These are phyloP conservation scores for Pseudotulostoma volvatum DNA, from an alignment of 495 filamentous ascomycete species.

Conservation along the genomic window DNA sequence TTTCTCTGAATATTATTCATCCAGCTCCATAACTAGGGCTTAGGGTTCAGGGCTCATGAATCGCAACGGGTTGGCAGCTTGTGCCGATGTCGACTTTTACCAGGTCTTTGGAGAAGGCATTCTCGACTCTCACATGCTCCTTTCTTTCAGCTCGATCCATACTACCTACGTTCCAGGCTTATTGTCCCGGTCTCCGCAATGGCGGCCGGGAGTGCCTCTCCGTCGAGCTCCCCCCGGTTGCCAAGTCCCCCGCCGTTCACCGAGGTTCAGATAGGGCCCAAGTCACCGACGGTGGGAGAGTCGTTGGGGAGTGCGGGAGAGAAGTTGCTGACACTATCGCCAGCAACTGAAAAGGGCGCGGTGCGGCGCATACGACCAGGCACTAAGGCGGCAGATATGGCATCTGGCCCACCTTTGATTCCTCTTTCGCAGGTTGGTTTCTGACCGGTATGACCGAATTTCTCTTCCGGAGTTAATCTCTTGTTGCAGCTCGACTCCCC, in stretches of 20 bases:
- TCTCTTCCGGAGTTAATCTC: neutral
- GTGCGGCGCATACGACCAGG: slow-evolving; percentile 80
- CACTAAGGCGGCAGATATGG: slow-evolving; percentile 79
- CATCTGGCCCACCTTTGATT: slow-evolving; percentile 73
- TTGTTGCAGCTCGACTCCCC: slow-evolving; percentile 65
- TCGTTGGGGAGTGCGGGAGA: slow-evolving; percentile 26
- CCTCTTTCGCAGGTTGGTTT: slow-evolving; percentile 58
- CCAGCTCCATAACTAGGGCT: too few species aligned
- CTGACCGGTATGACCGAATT: neutral
- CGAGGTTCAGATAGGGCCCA: slow-evolving; percentile 76
- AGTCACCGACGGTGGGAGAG: slow-evolving; percentile 53
- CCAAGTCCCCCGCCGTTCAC: slow-evolving; percentile 80
- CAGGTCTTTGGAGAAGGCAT: too few species aligned
- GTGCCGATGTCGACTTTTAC: too few species aligned
- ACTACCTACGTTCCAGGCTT: too few species aligned
- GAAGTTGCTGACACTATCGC: slow-evolving; percentile 22
- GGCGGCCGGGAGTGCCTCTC: slow-evolving; percentile 41
- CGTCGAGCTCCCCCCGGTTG: slow-evolving; percentile 69
- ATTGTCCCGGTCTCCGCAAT: slow-evolving; percentile 17
- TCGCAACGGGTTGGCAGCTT: too few species aligned
- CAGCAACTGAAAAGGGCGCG: slow-evolving; percentile 45
- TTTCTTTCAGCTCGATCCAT: slow-evolving; percentile 2
- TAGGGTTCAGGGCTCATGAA: too few species aligned
- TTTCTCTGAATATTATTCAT: too few species aligned
- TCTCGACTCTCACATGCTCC: slow-evolving; percentile 8